Percentiles rank a stretch among this genome's conserved stretches.
These are phyloP conservation scores for Parastagonospora avenae DNA, from an alignment of 2,329 filamentous ascomycete genomes.

Conservation along the genomic window DNA sequence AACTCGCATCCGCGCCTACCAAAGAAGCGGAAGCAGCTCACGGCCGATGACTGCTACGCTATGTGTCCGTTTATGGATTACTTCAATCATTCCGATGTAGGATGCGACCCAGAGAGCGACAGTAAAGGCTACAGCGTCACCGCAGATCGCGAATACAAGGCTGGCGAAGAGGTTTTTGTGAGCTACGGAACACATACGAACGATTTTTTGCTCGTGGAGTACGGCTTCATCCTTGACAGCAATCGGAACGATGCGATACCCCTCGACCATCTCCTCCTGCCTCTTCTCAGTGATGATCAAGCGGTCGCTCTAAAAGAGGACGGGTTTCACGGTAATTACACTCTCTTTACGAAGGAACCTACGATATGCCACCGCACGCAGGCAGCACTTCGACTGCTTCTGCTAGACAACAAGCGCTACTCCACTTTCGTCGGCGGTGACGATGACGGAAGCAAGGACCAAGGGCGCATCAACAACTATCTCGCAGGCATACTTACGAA, in stretches of 20 bases:
- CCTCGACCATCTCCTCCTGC: constrained; percentile 50
- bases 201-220: constrained; percentile 75
- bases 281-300: constrained; percentile 41
- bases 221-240: constrained; percentile 52
- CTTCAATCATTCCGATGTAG: constrained; percentile 63
- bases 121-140: constrained; percentile 60
- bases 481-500: constrained; percentile 37
- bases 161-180: constrained; percentile 69
- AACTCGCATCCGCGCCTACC: constrained; percentile 47
- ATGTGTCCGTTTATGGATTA: constrained; percentile 76
- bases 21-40: constrained; percentile 48
- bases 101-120: constrained; percentile 60
- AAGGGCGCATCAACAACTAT: constrained; percentile 46
- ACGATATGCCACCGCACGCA: constrained; percentile 53
- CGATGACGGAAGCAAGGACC: constrained; percentile 41
- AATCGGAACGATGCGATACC: constrained; percentile 49
- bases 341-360: constrained; percentile 25
- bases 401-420: constrained; percentile 36
- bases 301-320: constrained; percentile 48
- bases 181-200: constrained; percentile 74
- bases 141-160: constrained; percentile 56
- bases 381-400: constrained; percentile 48
- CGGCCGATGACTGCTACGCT: constrained; percentile 65
- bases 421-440: constrained; percentile 37
- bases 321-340: constrained; percentile 48